Conservation (phyloP, 768 basidiomycete genomes). For the Naganishia vishniacii region DNA sequence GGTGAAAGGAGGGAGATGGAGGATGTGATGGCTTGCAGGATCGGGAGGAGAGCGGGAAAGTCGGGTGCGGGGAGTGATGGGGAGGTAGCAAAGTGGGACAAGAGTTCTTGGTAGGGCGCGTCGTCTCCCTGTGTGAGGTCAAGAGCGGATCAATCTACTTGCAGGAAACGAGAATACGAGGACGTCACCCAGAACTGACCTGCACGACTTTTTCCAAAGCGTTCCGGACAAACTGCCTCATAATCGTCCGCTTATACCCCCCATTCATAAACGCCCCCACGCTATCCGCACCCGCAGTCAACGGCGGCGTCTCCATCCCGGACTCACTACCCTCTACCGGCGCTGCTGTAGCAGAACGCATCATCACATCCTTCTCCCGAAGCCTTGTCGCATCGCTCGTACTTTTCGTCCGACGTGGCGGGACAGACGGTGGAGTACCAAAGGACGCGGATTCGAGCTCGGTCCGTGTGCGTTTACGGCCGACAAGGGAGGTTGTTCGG, state of each 20-base stretch:
- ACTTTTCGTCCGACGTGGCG: constrained; percentile 41
- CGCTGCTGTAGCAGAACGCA: not conserved
- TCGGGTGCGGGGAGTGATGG: constrained; percentile 52
- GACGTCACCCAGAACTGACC: constrained; percentile 25
- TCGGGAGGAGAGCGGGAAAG: constrained; percentile 48
- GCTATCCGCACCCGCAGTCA: not conserved
- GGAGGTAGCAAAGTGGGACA: constrained; percentile 64
- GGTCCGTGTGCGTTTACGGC: constrained; percentile 18
- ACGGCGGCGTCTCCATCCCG: not conserved
- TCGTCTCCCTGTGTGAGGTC: constrained; percentile 58
- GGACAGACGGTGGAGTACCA: constrained; percentile 15
- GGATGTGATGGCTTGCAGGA: constrained; percentile 77
- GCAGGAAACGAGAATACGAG: not conserved
- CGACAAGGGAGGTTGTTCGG: constrained; percentile 18
- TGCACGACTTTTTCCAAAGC: constrained; percentile 40
- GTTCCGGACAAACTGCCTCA: constrained; percentile 48
- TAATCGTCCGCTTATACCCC: constrained; percentile 45
- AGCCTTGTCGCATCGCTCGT: constrained; percentile 34
- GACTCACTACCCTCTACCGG: constrained; percentile 10
- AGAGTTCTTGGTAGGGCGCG: constrained; percentile 78
- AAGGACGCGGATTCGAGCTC: constrained; percentile 13
- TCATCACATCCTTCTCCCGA: constrained; percentile 13
- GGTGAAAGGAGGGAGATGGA: constrained; percentile 80
- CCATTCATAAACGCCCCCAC: constrained; percentile 11
- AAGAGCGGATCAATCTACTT: not conserved